Conservation (phyloP, 306 rosid species). For the Quercus parvula region DNA sequence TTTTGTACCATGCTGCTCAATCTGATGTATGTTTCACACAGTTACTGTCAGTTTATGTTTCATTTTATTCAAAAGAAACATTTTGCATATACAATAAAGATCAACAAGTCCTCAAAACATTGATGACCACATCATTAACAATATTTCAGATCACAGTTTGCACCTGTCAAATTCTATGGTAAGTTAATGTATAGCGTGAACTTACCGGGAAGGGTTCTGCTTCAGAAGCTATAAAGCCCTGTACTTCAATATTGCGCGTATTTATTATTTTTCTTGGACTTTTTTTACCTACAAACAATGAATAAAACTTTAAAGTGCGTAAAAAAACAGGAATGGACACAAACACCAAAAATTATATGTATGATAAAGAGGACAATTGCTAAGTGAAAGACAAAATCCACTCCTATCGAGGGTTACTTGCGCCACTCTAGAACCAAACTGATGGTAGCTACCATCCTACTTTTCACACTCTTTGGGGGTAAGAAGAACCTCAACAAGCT, state of each 20-base stretch:
- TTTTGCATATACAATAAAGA: no score
- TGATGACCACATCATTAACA: no score
- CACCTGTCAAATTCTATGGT: background rate
- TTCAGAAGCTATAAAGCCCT: conserved; percentile 30
- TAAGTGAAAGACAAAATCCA: background rate
- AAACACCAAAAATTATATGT: background rate
- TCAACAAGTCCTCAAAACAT: no score
- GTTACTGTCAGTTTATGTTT: conserved; percentile 12
- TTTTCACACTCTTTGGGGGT: background rate
- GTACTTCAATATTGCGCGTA: conserved; percentile 9
- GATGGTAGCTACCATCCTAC: background rate
- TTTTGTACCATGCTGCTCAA: conserved; percentile 25
- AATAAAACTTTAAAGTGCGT: background rate
- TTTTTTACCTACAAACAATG: conserved; percentile 28
- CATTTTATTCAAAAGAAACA: no score
- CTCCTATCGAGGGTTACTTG: background rate
- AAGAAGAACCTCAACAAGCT: background rate
- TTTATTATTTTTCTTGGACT: conserved; percentile 9
- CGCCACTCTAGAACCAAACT: background rate
- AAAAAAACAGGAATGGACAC: background rate
- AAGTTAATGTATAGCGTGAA: background rate
- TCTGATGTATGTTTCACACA: conserved; percentile 29
- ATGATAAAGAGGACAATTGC: background rate
- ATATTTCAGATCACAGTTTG: background rate
- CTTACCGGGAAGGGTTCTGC: conserved; percentile 47